Evolutionary conservation across 495 filamentous ascomycete species (phyloP), one percentile per base, ranked within the genome.

Genomic region (Podospora pseudoanserina): DNA sequence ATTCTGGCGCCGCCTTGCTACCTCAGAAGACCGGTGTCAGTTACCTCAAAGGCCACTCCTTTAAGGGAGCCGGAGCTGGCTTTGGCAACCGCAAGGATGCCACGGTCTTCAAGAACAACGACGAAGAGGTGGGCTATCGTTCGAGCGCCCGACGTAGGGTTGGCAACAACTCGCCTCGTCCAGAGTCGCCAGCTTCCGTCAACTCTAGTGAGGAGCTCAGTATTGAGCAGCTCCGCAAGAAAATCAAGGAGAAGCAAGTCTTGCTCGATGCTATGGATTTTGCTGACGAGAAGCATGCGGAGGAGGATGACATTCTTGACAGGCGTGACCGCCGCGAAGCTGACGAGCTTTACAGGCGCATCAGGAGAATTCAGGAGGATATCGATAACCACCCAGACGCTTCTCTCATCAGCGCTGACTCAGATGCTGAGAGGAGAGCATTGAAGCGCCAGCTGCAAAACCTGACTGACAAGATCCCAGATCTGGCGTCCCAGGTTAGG

Each of bases 221-320:
- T 16, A 74, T 96, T 16, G 93, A 97, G 19, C 94, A 98, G 70
- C 77, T 99, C 63, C 88, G 85, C 32, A 99, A 98, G 84, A 92
- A 92, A 78, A 93, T 99, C 68, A 91, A 89, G 59, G 96, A 99
- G 81, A 93, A 95, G 76, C 92, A 97, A 77, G 87, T 99, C 18
- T 83, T 99, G 72, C 84, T 99, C n/a, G 94, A 98, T 76, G 95
- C 96, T 2, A 93, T 97, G 77, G 96, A 99, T 74, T 97, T 97
- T 78, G 91, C 93, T 72, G 96, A 98, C 71, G 94, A 97, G 78
- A 92, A 91, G 75, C 85, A 87, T 60, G 88, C 86, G 2, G 96
- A 98, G 72, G 91, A 97, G 76, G 95, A 98, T 70, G 95, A 97
- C 68, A 89, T 89, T 20, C 85, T 97, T 28, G 96, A 98, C 74